Percentiles rank a stretch among this genome's conserved stretches.
These are phyloP conservation scores for Gleditsia sinensis DNA, from an alignment of 306 rosid genomes.

Conservation along the genomic window DNA sequence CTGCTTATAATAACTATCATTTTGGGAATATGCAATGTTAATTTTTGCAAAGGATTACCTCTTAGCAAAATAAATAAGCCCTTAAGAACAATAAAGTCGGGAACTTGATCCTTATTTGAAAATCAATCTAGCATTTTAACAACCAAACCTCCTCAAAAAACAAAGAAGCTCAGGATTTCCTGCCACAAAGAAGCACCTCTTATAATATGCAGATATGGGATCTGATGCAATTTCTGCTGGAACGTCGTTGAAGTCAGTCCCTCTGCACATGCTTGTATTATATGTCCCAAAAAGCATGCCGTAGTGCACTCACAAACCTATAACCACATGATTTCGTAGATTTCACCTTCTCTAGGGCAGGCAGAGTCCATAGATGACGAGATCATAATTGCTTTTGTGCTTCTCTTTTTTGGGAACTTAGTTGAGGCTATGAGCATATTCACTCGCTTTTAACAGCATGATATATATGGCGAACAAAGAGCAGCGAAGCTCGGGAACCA, in stretches of 20 bases:
- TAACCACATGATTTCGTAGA: not conserved
- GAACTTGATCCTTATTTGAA: not conserved
- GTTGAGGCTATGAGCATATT: conserved; percentile 17
- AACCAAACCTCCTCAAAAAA: not conserved
- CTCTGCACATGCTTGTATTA: conserved; percentile 38
- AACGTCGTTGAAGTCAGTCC: conserved; percentile 11
- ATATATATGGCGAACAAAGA: conserved; percentile 70
- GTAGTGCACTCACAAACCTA: conserved; percentile 9
- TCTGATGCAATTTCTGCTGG: conserved; percentile 16
- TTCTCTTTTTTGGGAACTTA: not conserved
- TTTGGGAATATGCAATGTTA: not conserved
- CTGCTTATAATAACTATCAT: not conserved
- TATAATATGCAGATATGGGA: not conserved
- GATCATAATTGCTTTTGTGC: conserved; percentile 3
- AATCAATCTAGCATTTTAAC: not conserved
- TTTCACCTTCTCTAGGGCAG: conserved; percentile 25
- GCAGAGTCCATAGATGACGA: conserved; percentile 3
- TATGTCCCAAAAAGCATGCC: not conserved
- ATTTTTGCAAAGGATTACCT: not conserved
- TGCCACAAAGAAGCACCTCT: not conserved
- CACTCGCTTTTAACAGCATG: conserved; percentile 80
- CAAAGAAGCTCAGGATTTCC: not conserved
- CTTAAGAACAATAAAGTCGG: not conserved
- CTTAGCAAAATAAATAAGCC: not conserved
- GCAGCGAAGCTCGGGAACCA: conserved; percentile 65